Evolutionary conservation across 176 grass and related monocot genomes (phyloP).

Genomic region (Lolium rigidum): DNA sequence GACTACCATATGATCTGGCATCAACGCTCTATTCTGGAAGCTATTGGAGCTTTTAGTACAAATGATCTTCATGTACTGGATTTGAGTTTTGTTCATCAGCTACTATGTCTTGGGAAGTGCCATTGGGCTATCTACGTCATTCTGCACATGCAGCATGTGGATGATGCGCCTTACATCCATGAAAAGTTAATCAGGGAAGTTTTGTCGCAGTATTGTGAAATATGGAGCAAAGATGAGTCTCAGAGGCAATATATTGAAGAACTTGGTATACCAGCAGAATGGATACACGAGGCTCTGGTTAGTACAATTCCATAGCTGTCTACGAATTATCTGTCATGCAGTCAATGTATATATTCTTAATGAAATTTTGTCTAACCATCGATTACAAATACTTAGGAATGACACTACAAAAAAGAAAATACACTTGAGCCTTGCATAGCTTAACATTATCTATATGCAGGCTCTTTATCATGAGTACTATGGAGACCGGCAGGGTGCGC

Average conservation of each 20-base stretch:
- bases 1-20: slow-evolving; percentile 99
- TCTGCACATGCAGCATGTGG: slow-evolving; percentile 74
- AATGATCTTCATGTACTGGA: slow-evolving; percentile 82
- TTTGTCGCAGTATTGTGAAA: slow-evolving; percentile 77
- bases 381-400: slow-evolving; percentile 1
- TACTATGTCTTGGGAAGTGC: slow-evolving; percentile 79
- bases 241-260: slow-evolving; percentile 85
- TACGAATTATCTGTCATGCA: slow-evolving; percentile 29
- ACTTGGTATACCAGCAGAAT: slow-evolving; percentile 84
- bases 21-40: slow-evolving; percentile 83
- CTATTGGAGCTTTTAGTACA: slow-evolving; percentile 78
- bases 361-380: background rate
- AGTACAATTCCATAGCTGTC: slow-evolving; percentile 41
- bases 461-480: slow-evolving; percentile 86
- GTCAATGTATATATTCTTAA: background rate
- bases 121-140: slow-evolving; percentile 98
- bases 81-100: slow-evolving; percentile 89
- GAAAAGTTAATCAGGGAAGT: slow-evolving; percentile 85
- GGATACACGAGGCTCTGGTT: slow-evolving; percentile 93
- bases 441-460: slow-evolving; percentile 54
- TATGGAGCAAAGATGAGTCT: slow-evolving; percentile 73
- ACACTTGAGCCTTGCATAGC: background rate
- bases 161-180: slow-evolving; percentile 73
- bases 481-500: slow-evolving; percentile 61
- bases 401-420: background rate